Percentiles rank a stretch among this genome's conserved stretches.
phyloP scores from a whole-genome alignment of 352 stramenopile genomes.

The Achlya hypogyna region DNA sequence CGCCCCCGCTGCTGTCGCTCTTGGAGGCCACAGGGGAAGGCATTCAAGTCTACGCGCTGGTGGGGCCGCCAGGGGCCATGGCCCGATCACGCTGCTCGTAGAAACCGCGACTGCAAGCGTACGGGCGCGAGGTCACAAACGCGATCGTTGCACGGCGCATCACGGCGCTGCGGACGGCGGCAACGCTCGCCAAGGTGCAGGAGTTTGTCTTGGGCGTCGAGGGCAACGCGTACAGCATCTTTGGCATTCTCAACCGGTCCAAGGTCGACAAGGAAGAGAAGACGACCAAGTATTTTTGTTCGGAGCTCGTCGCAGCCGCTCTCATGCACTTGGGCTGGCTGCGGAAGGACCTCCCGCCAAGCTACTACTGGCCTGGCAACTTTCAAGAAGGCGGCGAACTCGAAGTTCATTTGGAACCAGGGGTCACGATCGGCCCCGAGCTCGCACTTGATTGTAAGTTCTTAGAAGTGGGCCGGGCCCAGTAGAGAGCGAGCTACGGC shows the following conservation, averaged over 20 bases:
- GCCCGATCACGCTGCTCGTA: neutral
- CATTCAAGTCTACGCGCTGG: slow-evolving; percentile 67
- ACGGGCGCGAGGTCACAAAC: slow-evolving; percentile 72
- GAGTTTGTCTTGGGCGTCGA: slow-evolving; percentile 61
- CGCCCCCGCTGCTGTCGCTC: slow-evolving; percentile 49
- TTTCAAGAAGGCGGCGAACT: slow-evolving; percentile 74
- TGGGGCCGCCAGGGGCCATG: neutral
- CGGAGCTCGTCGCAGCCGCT: slow-evolving; percentile 62
- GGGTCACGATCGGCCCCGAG: slow-evolving; percentile 42
- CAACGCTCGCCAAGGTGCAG: slow-evolving; percentile 32
- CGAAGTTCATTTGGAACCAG: slow-evolving; percentile 40
- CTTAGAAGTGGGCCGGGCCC: slow-evolving; percentile 64
- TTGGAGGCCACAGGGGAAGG: slow-evolving; percentile 72
- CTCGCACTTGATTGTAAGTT: slow-evolving; percentile 72
- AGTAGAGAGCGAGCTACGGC: neutral
- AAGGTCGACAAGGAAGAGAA: slow-evolving; percentile 25
- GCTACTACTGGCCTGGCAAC: slow-evolving; percentile 76
- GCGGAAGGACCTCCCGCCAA: slow-evolving; percentile 50
- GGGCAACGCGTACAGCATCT: slow-evolving; percentile 77
- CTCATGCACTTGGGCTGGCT: slow-evolving; percentile 75
- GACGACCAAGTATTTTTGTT: slow-evolving; percentile 80
- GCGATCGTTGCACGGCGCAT: slow-evolving; percentile 65
- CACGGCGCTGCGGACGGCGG: slow-evolving; percentile 30
- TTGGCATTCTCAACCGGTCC: slow-evolving; percentile 42
- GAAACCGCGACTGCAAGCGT: slow-evolving; percentile 67